Evolutionary conservation across 1,284 basidiomycete genomes (phyloP).

Genomic region (Irpex sp.): DNA sequence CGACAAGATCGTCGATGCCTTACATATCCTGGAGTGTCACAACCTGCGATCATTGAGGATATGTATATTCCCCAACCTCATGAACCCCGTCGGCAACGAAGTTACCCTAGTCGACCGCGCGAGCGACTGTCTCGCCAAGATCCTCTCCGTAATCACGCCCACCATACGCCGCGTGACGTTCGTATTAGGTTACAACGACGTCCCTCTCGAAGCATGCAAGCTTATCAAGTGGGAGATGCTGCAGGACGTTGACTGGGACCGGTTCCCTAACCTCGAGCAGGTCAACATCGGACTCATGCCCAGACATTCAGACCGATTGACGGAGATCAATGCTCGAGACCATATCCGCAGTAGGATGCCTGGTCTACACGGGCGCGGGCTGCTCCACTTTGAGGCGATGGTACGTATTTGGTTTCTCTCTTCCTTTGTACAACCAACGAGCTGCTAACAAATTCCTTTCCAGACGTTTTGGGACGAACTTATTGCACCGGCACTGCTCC

Average conservation of each 20-base stretch:
- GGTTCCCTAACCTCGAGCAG: constrained; percentile 1
- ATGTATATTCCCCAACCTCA: constrained; percentile 3
- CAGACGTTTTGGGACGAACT: constrained; percentile 1
- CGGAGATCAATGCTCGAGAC: constrained; percentile 3
- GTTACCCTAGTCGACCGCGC: background rate
- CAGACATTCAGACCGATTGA: constrained; percentile 1
- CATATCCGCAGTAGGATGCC: background rate
- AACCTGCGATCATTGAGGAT: constrained; percentile 1
- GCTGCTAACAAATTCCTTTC: background rate
- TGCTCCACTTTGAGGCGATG: constrained; percentile 1
- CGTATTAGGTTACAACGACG: constrained; percentile 5
- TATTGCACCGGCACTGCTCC: background rate
- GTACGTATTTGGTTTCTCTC: background rate
- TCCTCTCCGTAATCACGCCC: background rate
- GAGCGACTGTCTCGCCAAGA: constrained; percentile 5
- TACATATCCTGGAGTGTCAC: constrained; percentile 4
- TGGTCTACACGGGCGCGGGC: background rate
- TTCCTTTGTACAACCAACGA: background rate
- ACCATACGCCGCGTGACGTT: constrained; percentile 3
- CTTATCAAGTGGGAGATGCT: constrained; percentile 5
- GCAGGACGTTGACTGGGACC: constrained; percentile 3
- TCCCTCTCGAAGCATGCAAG: background rate
- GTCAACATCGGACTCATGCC: constrained; percentile 6
- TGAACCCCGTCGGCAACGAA: constrained; percentile 3
- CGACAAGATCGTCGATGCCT: constrained; percentile 4